Conservation (phyloP, 2,329 filamentous ascomycete genomes). For the Sordariomycetes sp. region DNA sequence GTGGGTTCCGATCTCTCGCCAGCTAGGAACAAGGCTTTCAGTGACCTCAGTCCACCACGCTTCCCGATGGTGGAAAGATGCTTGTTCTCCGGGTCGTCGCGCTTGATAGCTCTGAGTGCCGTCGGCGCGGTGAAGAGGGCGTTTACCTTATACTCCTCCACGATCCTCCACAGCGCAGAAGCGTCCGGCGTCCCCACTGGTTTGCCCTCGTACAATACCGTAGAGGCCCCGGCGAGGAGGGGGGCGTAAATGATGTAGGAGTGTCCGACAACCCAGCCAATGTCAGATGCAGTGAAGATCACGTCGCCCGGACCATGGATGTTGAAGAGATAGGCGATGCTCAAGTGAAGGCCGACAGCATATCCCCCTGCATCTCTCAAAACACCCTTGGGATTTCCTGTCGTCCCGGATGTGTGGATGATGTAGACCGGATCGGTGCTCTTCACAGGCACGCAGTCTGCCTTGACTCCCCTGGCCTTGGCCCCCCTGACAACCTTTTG, state of each 20-base stretch:
- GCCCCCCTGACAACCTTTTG: slow-evolving; percentile 66
- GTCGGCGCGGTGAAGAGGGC: slow-evolving; percentile 80
- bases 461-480: slow-evolving; percentile 54
- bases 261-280: slow-evolving; percentile 67
- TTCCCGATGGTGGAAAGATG: slow-evolving; percentile 54
- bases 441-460: slow-evolving; percentile 67
- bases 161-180: slow-evolving; percentile 78
- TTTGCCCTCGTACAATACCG: slow-evolving; percentile 89
- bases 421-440: slow-evolving; percentile 79
- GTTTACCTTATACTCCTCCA: slow-evolving; percentile 80
- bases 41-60: slow-evolving; percentile 59
- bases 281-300: slow-evolving; percentile 65
- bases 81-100: slow-evolving; percentile 70
- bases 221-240: slow-evolving; percentile 75
- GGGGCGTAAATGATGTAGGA: slow-evolving; percentile 87
- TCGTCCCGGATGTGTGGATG: slow-evolving; percentile 82
- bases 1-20: slow-evolving; percentile 85
- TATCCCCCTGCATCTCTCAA: slow-evolving; percentile 77
- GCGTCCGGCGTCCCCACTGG: slow-evolving; percentile 83
- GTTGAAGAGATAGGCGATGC: slow-evolving; percentile 74
- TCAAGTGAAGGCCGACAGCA: slow-evolving; percentile 74
- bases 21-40: slow-evolving; percentile 74
- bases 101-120: slow-evolving; percentile 76
- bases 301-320: slow-evolving; percentile 79
- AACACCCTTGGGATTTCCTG: slow-evolving; percentile 75